Evolutionary conservation across 345 rosid species (phyloP), one percentile per base, ranked within the genome.

Genomic region (Melastoma malabathricum): DNA sequence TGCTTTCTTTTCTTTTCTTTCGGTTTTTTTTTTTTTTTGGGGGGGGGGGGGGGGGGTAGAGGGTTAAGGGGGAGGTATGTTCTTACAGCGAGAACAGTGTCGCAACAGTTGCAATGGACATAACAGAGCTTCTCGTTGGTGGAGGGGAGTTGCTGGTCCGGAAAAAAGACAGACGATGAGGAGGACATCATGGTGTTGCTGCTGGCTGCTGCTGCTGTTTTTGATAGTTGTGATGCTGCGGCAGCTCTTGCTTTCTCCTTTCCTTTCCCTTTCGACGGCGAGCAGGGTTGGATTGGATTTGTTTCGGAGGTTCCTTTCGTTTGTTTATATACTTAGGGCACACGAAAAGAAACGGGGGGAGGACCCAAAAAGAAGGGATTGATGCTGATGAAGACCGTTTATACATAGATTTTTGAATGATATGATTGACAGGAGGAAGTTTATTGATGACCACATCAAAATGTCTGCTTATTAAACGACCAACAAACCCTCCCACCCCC

Each of bases 81-180:
- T 13, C 10, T 52, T 81, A 93, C 97, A 68, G 95, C 95, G 56
- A 93, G 94, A 65, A 85, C 78, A 60, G 94, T 93, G 67, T 85
- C 77, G 19, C 99, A 93, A 56, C 73, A 77, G 81, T 81, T 79
- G 89, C 99, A 88, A 55, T 78, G 94, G 85, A 88, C 95, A 54
- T 93, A 93, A 71, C 97, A 85, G 66, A 93, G 97, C 73, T 93
- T 94, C 43, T 93, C 97, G 69, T 90, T 71, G 72, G 92, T 82
- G 34, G 63, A 15, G n/a, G 58, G 20, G 68, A 89, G 79, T 76
- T 76, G 79, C 71, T 78, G 85, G 77, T 93, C 96, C 72, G 95
- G 87, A 64, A 92, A 72, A 68, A 79, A 76, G 70, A 83, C 71
- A 73, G 83, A 51, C 6, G 67, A 63, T 9, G 67, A 63, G 4